phyloP scores from a whole-genome alignment of 345 rosid species.

The Populus deltoides region DNA sequence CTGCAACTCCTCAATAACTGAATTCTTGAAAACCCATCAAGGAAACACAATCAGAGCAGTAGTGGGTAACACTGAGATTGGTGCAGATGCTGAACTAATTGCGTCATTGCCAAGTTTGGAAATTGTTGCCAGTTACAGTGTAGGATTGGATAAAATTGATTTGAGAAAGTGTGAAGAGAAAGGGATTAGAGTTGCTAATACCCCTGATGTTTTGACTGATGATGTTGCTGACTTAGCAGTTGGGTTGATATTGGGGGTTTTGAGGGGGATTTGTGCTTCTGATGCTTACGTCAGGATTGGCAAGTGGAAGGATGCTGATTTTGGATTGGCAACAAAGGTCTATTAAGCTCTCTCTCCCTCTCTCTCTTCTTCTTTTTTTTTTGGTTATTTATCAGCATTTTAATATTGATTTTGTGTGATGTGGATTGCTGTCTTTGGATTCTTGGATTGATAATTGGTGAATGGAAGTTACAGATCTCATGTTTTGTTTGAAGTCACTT shows the following conservation, averaged over 20 bases:
- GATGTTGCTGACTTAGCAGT: constrained; percentile 62
- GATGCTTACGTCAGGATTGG: constrained; percentile 54
- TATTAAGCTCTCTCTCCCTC: background rate
- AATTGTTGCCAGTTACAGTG: constrained; percentile 58
- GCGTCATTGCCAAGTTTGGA: constrained; percentile 52
- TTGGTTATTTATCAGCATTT: background rate
- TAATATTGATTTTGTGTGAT: background rate
- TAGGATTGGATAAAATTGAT: constrained; percentile 61
- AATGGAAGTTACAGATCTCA: background rate
- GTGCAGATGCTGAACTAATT: constrained; percentile 54
- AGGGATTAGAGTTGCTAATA: constrained; percentile 58
- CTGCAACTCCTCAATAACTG: background rate
- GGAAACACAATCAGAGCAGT: constrained; percentile 38
- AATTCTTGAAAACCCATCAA: constrained; percentile 31
- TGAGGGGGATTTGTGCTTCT: constrained; percentile 48
- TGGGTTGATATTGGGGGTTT: constrained; percentile 50
- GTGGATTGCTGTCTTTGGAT: background rate
- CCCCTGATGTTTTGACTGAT: constrained; percentile 67
- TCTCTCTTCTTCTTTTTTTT: background rate
- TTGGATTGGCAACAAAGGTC: constrained; percentile 51
- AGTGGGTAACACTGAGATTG: constrained; percentile 39
- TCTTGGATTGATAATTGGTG: constrained; percentile 1
- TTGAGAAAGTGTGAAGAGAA: constrained; percentile 49
- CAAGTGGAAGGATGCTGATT: constrained; percentile 44
- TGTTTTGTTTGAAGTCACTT: background rate